Percentiles rank a stretch among this genome's conserved stretches.
These are phyloP conservation scores for Thymus mandschuricus DNA, from an alignment of 257 asterid genomes.

Conservation along the genomic window DNA sequence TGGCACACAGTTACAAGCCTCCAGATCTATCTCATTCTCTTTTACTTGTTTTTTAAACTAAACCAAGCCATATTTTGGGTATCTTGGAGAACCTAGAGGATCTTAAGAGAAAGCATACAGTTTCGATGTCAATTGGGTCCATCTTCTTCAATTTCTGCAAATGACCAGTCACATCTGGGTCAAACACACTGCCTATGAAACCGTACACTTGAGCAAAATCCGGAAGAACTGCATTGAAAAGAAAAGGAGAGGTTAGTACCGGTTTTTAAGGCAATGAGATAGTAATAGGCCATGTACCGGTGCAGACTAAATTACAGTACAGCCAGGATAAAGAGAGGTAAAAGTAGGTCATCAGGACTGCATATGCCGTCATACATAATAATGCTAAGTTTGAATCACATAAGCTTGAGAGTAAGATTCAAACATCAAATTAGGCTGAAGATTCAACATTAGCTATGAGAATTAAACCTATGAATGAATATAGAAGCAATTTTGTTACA, in stretches of 20 bases:
- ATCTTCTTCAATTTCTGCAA: slow-evolving; percentile 78
- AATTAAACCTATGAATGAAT: background rate
- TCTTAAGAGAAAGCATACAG: slow-evolving; percentile 57
- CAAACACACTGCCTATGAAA: slow-evolving; percentile 93
- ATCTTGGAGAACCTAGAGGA: slow-evolving; percentile 18
- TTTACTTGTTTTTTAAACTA: slow-evolving; percentile 19
- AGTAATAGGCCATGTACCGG: slow-evolving; percentile 16
- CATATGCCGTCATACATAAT: background rate
- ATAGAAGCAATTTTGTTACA: slow-evolving; percentile 4
- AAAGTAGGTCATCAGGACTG: slow-evolving; percentile 1
- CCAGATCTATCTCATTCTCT: slow-evolving; percentile 8
- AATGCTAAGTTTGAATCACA: slow-evolving; percentile 17
- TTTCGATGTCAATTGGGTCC: slow-evolving; percentile 95
- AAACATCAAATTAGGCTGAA: slow-evolving; percentile 4
- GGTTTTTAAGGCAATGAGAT: slow-evolving; percentile 14
- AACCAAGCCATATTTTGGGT: background rate
- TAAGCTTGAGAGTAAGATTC: background rate
- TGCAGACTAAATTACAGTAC: background rate
- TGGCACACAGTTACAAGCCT: slow-evolving; percentile 2
- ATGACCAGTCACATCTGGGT: slow-evolving; percentile 75
- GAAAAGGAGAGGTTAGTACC: slow-evolving; percentile 24
- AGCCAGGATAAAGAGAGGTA: slow-evolving; percentile 20
- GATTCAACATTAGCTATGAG: slow-evolving; percentile 9
- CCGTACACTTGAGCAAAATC: slow-evolving; percentile 90
- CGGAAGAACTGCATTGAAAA: slow-evolving; percentile 75